Evolutionary conservation across 179 eudicot genomes (phyloP).

Genomic region (Spergularia azorica): DNA sequence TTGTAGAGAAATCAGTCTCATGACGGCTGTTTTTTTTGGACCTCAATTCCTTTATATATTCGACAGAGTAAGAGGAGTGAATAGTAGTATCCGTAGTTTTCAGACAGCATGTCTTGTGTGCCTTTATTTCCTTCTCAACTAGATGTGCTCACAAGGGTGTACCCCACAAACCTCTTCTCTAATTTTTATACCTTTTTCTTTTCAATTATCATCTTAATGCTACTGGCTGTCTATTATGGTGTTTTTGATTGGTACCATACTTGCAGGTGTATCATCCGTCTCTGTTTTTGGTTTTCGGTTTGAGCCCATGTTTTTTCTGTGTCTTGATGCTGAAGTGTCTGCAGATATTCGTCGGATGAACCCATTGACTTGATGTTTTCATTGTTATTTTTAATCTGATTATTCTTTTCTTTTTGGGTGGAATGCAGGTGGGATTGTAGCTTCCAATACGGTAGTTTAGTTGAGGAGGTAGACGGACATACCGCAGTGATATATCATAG

Average conservation of each 20-base stretch:
- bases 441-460: conserved; percentile 94
- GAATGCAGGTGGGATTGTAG: conserved; percentile 93
- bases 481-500: conserved; percentile 93
- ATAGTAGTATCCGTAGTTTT: neutral
- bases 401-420: conserved; percentile 6
- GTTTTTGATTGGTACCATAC: conserved; percentile 1
- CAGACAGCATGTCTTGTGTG: neutral
- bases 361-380: neutral
- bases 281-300: neutral
- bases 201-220: neutral
- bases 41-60: neutral
- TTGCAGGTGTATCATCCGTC: neutral
- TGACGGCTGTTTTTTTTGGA: neutral
- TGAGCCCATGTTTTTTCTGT: conserved; percentile 11
- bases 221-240: neutral
- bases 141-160: neutral
- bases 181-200: neutral
- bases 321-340: conserved; percentile 9
- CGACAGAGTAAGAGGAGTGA: neutral
- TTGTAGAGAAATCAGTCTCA: neutral
- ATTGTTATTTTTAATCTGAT: conserved; percentile 5
- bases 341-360: conserved; percentile 7
- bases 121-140: neutral
- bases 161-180: neutral
- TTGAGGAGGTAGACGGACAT: conserved; percentile 99